phyloP scores from a whole-genome alignment of 1,139 yeast species.

The Kodamaea sp. region DNA sequence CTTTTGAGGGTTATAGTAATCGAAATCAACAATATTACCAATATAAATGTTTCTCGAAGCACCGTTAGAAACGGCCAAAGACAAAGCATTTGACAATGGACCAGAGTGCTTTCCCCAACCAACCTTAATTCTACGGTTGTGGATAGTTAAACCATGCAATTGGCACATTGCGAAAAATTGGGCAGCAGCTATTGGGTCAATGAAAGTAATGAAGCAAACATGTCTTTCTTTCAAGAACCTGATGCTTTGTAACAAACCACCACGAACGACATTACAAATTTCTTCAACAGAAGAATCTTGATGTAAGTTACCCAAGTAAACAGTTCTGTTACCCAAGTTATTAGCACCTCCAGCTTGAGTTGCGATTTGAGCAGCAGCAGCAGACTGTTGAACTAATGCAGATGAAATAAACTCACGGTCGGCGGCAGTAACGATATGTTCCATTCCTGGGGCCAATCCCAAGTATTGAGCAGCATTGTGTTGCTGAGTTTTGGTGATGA shows the following conservation, averaged over 20 bases:
- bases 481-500: conserved; percentile 90
- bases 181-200: conserved; percentile 91
- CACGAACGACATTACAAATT: conserved; percentile 90
- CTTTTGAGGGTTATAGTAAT: conserved; percentile 55
- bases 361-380: conserved; percentile 73
- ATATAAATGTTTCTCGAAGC: conserved; percentile 91
- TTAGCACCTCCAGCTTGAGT: conserved; percentile 75
- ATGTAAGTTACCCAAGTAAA: conserved; percentile 85
- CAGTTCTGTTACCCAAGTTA: conserved; percentile 88
- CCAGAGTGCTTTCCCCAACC: conserved; percentile 99
- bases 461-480: conserved; percentile 96
- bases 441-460: conserved; percentile 89
- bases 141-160: conserved; percentile 77
- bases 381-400: conserved; percentile 66
- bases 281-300: conserved; percentile 87
- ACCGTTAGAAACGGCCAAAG: conserved; percentile 88
- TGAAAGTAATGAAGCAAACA: conserved; percentile 89
- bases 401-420: conserved; percentile 66
- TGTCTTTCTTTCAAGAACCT: conserved; percentile 77
- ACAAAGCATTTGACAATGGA: conserved; percentile 76
- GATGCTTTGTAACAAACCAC: conserved; percentile 80
- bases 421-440: conserved; percentile 76
- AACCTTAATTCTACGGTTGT: conserved; percentile 76
- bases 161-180: conserved; percentile 90
- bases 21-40: conserved; percentile 57